Base-by-base conservation (phyloP, 2,329 filamentous ascomycete species). In the Microascus cirrosus region DNA sequence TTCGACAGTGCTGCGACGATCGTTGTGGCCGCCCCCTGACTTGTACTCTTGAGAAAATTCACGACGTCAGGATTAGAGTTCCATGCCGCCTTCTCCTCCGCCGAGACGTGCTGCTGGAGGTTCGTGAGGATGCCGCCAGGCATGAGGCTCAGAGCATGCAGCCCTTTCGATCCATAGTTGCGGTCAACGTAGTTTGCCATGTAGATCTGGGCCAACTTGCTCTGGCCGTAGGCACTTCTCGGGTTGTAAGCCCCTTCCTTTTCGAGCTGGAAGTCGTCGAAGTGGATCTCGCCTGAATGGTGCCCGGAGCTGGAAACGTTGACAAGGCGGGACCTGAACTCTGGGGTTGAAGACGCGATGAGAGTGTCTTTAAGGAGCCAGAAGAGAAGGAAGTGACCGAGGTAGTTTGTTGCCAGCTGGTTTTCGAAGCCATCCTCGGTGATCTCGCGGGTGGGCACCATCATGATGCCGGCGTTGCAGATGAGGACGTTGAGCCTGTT, bases 381-480 rank as follows among this genome's bases (percentile, higher is more conserved):
- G 62, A 79, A 75, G 15, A 83, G 70, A 0, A 82, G 70, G 67
- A 82, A 83, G 61, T 81, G 77, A 8, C 68, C 72, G 1, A 84
- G 66, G 62, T 83, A 74, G 63, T 82, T 82, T 5, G 72, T 75
- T 34, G 72, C 79, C 59, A 83, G 76, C 58, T 82, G 78, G 0
- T 65, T 64, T 61, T 68, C 66, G 36, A 63, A 61, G 10, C 64
- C 65, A 15, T 67, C 65, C 0, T 39, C 57, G 5, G 62, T 62
- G 28, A 32, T 8, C 24, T 60, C 53, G 4, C 55, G 53, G 25
- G 61, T 58, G 15, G 60, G 62, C 12, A 61, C 55, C 2, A 55
- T 51, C 59, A 62, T 60, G 36, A 62, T 58, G 22, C 64, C 65
- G 34, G 63, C 62, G 42, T 64, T 64, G 18, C 54, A 56, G 13